phyloP scores from a whole-genome alignment of 177 flowering plant genomes.

The Telopea speciosissima region DNA sequence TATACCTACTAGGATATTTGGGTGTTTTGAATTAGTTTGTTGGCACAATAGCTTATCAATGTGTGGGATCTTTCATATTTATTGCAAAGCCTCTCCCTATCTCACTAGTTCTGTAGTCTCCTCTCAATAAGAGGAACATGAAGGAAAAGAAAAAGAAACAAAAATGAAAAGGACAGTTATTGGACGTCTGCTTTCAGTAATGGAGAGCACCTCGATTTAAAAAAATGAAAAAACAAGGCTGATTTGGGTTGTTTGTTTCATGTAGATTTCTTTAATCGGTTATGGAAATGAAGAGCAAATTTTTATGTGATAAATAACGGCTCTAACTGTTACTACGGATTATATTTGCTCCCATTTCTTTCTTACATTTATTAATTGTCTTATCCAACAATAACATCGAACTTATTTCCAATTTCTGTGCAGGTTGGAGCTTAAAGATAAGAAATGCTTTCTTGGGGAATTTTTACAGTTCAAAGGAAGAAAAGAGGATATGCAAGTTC shows the following conservation, averaged over 20 bases:
- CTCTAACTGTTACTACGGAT: neutral
- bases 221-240: neutral
- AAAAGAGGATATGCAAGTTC: conserved; percentile 51
- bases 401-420: conserved; percentile 9
- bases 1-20: too few relatives aligned
- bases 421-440: conserved; percentile 83
- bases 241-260: neutral
- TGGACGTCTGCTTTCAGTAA: too few relatives aligned
- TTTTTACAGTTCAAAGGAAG: conserved; percentile 86
- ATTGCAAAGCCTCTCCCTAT: too few relatives aligned
- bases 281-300: neutral
- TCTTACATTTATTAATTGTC: neutral
- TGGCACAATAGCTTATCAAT: too few relatives aligned
- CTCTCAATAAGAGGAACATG: too few relatives aligned
- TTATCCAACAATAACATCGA: neutral
- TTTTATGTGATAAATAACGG: neutral
- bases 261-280: neutral
- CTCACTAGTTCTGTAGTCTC: too few relatives aligned
- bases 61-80: too few relatives aligned
- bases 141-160: neutral
- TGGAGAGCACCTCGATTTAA: too few relatives aligned
- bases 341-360: neutral
- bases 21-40: too few relatives aligned
- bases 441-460: conserved; percentile 70
- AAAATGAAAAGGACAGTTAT: too few relatives aligned